A percentile compares a stretch with the other conserved stretches of the same genome.
Conservation (phyloP, 2,329 filamentous ascomycete genomes). For the Aspergillus bombycis region DNA sequence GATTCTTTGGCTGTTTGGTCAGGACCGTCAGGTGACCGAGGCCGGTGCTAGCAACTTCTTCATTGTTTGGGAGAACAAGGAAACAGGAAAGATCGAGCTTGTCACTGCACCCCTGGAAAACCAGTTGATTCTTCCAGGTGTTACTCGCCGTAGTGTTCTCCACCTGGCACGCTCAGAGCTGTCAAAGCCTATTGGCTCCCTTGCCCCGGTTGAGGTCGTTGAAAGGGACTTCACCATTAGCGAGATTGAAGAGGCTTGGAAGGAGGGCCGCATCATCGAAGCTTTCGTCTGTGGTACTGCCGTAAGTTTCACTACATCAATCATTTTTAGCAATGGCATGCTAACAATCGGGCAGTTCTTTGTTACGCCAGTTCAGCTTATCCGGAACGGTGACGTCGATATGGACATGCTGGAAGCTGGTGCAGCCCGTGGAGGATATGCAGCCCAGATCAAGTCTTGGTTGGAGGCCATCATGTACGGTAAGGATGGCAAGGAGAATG, state of each 20-base stretch:
- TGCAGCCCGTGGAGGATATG: conserved; percentile 36
- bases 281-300: conserved; percentile 87
- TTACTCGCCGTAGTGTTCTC: conserved; percentile 80
- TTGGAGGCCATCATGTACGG: conserved; percentile 77
- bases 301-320: conserved; percentile 54
- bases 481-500: conserved; percentile 65
- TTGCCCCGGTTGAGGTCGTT: conserved; percentile 77
- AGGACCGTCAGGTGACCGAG: conserved; percentile 79
- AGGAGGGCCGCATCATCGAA: conserved; percentile 78
- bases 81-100: conserved; percentile 66
- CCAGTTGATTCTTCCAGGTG: conserved; percentile 82
- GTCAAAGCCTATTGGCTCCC: conserved; percentile 41
- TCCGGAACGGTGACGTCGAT: conserved; percentile 68
- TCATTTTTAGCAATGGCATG: neutral
- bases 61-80: conserved; percentile 68
- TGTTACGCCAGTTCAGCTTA: conserved; percentile 67
- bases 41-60: conserved; percentile 94
- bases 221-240: conserved; percentile 82
- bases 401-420: conserved; percentile 53
- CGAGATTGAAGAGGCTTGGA: conserved; percentile 71
- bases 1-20: conserved; percentile 90
- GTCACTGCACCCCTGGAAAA: conserved; percentile 83
- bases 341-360: conserved; percentile 60
- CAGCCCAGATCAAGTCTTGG: conserved; percentile 63
- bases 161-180: conserved; percentile 71